A percentile compares a stretch with the other conserved stretches of the same genome.
Conservation (phyloP, 495 filamentous ascomycete species). For the Penicillium pulvis region DNA sequence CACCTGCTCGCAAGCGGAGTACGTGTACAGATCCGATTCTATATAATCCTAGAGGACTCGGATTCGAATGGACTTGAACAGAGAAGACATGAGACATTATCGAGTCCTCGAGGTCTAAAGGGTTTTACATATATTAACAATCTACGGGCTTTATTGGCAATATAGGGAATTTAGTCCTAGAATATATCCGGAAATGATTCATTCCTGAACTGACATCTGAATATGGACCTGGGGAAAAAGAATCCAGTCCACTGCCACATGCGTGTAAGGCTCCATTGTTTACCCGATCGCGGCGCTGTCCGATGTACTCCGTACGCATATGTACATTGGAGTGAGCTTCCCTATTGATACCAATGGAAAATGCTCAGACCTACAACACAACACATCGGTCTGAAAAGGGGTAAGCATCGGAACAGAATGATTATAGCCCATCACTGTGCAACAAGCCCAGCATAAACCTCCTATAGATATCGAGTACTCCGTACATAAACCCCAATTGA, state of each 20-base stretch:
- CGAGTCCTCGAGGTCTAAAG: neutral
- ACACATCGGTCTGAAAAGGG: too few species aligned
- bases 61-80: too few species aligned
- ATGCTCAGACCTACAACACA: neutral
- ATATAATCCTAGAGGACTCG: too few species aligned
- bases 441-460: too few species aligned
- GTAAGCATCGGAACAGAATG: too few species aligned
- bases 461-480: too few species aligned
- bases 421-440: too few species aligned
- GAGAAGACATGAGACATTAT: neutral
- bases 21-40: conserved; percentile 6
- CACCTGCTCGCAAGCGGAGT: conserved; percentile 6
- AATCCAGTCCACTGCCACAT: neutral
- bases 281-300: conserved; percentile 1
- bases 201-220: neutral
- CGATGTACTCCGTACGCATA: neutral
- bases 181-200: neutral
- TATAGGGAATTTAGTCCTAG: neutral
- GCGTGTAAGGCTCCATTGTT: neutral
- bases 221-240: neutral
- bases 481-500: neutral
- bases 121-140: too few species aligned
- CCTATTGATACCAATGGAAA: neutral
- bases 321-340: neutral
- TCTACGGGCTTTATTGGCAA: too few species aligned